Conservation (phyloP, 768 basidiomycete genomes). For the Phaeotremella fagi region DNA sequence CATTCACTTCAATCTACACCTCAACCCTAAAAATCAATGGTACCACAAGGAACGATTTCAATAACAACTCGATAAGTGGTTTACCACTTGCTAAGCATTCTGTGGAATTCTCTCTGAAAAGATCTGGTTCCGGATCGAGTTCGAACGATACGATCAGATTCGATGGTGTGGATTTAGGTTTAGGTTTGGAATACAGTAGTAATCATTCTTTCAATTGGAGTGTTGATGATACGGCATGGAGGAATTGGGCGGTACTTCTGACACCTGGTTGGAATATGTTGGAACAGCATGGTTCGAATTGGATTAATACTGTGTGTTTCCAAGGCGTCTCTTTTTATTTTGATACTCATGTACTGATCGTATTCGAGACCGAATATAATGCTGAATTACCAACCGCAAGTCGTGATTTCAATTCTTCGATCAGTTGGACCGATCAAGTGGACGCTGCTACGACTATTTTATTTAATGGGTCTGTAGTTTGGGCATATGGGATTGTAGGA, state of each 20-base stretch:
- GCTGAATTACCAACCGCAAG: conserved; percentile 5
- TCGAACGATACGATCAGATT: no score
- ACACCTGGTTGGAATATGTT: conserved; percentile 43
- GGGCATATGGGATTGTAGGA: conserved; percentile 19
- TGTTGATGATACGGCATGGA: conserved; percentile 42
- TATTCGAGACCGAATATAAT: conserved; percentile 17
- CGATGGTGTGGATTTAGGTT: conserved; percentile 12
- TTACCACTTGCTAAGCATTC: conserved; percentile 21
- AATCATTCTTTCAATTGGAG: conserved; percentile 23
- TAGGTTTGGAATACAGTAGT: no score
- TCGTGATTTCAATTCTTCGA: conserved; percentile 17
- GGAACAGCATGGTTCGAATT: conserved; percentile 27
- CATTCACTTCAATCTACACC: no score
- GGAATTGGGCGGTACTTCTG: conserved; percentile 18
- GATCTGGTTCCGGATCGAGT: no score
- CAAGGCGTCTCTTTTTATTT: neutral
- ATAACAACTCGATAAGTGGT: conserved; percentile 4
- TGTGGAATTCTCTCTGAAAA: conserved; percentile 10
- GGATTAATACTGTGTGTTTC: conserved; percentile 28
- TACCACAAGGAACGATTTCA: no score
- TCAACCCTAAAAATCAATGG: no score
- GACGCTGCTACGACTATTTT: conserved; percentile 20
- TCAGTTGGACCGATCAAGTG: conserved; percentile 34
- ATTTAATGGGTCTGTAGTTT: conserved; percentile 18
- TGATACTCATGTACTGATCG: neutral